A percentile compares a stretch with the other conserved stretches of the same genome.
These are phyloP conservation scores for Cercospora citrullina DNA, from an alignment of 2,329 filamentous ascomycete species.

Conservation along the genomic window DNA sequence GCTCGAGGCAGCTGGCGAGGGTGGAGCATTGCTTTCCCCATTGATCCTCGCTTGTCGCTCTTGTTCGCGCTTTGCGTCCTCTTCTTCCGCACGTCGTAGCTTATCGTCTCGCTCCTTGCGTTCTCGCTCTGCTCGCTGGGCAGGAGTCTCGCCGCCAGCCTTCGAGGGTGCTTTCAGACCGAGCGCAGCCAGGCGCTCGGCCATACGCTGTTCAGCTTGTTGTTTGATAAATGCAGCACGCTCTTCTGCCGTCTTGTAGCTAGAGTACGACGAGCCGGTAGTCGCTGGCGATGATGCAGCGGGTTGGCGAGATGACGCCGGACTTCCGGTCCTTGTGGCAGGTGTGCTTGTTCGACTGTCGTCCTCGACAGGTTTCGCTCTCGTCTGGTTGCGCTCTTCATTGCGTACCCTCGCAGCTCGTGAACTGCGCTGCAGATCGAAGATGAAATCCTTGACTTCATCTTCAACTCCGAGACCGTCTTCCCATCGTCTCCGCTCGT, in stretches of 20 bases:
- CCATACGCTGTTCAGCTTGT: conserved; percentile 95
- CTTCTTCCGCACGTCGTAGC: conserved; percentile 85
- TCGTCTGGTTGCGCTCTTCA: conserved; percentile 49
- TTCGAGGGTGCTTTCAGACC: conserved; percentile 84
- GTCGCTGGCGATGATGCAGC: conserved; percentile 48
- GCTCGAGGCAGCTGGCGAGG: conserved; percentile 49
- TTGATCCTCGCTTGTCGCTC: conserved; percentile 82
- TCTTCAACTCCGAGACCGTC: conserved; percentile 95
- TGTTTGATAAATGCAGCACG: conserved; percentile 95
- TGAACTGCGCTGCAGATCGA: conserved; percentile 86
- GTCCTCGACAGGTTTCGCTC: conserved; percentile 29
- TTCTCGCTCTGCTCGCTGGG: conserved; percentile 86
- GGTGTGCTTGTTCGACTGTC: conserved; percentile 34
- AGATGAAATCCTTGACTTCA: conserved; percentile 96
- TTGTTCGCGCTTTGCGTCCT: conserved; percentile 83
- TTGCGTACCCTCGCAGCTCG: conserved; percentile 69
- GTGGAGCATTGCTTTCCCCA: conserved; percentile 69
- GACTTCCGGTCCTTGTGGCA: conserved; percentile 35
- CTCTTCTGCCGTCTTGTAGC: conserved; percentile 89
- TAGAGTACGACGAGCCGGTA: conserved; percentile 67
- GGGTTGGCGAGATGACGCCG: conserved; percentile 31
- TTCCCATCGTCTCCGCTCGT: conserved; percentile 92
- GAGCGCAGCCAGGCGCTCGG: conserved; percentile 87
- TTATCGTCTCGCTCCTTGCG: conserved; percentile 83
- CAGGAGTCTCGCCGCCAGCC: conserved; percentile 69